Base-by-base conservation (phyloP, 495 filamentous ascomycete genomes). In the Penicillium samsonianum region DNA sequence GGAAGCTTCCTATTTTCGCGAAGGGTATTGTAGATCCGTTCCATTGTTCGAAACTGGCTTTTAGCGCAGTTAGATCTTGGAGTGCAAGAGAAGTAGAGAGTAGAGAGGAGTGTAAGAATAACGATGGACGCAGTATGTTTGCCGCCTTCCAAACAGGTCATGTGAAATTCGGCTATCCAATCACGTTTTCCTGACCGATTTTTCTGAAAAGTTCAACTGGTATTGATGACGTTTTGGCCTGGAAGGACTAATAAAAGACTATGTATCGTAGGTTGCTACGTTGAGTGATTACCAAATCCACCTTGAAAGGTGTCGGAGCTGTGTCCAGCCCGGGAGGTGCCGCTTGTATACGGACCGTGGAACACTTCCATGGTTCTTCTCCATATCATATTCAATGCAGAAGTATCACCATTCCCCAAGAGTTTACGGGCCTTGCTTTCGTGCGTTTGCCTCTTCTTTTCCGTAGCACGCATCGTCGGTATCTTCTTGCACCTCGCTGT, bases 1-100 rank as follows among this genome's bases (percentile, higher is more conserved):
- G 26, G 45, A 48, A 48, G 45, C 45, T 48, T 31, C 45, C 45
- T 48, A 31, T 48, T 48, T 26, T 48, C 45, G 25, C 14, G 45
- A 48, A 48, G 45, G 45, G 45, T 48, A 1, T 48, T 31, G 16
- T 14, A 48, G 5, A 48, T 48, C 25, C n/a, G 23, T 9, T 46
- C 44, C 44, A 30, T 46, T 30, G 44, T 46, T 46, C 5, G 14
- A 23, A 45, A 17, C 19, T 45, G 20, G 42, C 25, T 44, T 25
- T 10, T 9, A 25, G 22, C 1, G 42, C 16, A 44, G 42, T 28
- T 25, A 46, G 43, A 46, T 46, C 20, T 45, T 45, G 23, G 14
- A 26, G 43, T 28, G 43, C 23, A 46, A 8, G 43, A 46, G 43
- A 46, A 26, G 20, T 46, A 26, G 43, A 26, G 25, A 30, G 25